A percentile compares a stretch with the other conserved stretches of the same genome.
phyloP scores from a whole-genome alignment of 345 rosid species.

The Pugionium cornutum region DNA sequence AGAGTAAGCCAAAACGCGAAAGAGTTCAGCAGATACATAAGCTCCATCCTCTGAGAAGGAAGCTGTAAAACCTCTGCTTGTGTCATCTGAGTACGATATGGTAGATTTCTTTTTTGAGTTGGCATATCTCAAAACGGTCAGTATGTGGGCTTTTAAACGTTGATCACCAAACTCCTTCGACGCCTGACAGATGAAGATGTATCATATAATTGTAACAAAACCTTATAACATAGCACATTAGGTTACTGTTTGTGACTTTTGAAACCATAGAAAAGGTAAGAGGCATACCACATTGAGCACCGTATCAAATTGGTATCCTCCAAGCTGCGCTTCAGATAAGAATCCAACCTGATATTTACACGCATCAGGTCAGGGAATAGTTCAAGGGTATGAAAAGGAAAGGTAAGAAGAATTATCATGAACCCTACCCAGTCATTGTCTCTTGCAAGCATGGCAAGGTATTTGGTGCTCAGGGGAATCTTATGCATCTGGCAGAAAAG shows the following conservation, averaged over 20 bases:
- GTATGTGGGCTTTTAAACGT: constrained; percentile 80
- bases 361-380: constrained; percentile 21
- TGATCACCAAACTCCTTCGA: constrained; percentile 82
- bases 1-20: constrained; percentile 81
- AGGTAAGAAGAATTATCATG: constrained; percentile 33
- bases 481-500: constrained; percentile 89
- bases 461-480: constrained; percentile 87
- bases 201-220: constrained; percentile 27
- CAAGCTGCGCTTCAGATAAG: constrained; percentile 90
- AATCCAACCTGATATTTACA: constrained; percentile 80
- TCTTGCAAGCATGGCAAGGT: constrained; percentile 84
- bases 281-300: constrained; percentile 77
- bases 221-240: constrained; percentile 7
- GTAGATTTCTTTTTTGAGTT: constrained; percentile 68
- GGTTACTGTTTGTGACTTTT: constrained; percentile 19
- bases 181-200: constrained; percentile 57
- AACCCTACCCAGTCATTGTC: constrained; percentile 96
- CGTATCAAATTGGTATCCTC: constrained; percentile 82
- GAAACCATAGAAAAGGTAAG: constrained; percentile 27
- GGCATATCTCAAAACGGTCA: constrained; percentile 83
- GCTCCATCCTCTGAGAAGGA: constrained; percentile 55
- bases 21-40: constrained; percentile 74
- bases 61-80: constrained; percentile 48
- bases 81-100: constrained; percentile 48
- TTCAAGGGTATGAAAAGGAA: constrained; percentile 8